Percentiles rank a stretch among this genome's conserved stretches.
These are phyloP conservation scores for Boletus sp. DNA, from an alignment of 1,284 basidiomycete species.

Conservation along the genomic window DNA sequence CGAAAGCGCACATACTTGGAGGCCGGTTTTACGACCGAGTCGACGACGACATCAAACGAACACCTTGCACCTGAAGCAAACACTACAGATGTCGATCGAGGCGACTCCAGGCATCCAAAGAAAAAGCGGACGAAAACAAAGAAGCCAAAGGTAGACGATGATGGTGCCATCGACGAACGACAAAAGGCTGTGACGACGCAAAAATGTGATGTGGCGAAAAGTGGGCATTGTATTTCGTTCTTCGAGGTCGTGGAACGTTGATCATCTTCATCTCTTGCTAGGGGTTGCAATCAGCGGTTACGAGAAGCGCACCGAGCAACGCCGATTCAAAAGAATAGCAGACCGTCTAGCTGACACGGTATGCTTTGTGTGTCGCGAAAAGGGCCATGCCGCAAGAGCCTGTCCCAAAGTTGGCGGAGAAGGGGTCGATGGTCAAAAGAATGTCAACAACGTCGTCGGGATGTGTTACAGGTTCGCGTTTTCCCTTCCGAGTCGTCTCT, in stretches of 20 bases:
- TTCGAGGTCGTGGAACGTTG: conserved; percentile 3
- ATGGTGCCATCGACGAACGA: no score
- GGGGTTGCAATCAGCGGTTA: conserved; percentile 29
- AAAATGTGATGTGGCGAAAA: conserved; percentile 11
- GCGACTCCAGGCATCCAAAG: conserved; percentile 30
- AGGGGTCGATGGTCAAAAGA: conserved; percentile 30
- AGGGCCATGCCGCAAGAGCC: conserved; percentile 81
- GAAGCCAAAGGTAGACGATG: conserved; percentile 23
- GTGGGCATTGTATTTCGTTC: conserved; percentile 9
- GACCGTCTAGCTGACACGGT: conserved; percentile 59
- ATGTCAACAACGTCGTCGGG: conserved; percentile 46
- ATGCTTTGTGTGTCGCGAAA: conserved; percentile 86
- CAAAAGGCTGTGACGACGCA: conserved; percentile 6
- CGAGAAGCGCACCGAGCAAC: conserved; percentile 48
- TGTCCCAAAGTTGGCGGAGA: conserved; percentile 58
- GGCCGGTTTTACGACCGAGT: conserved; percentile 46
- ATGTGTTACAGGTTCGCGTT: conserved; percentile 79
- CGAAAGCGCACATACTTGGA: conserved; percentile 69
- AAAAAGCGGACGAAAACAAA: conserved; percentile 44
- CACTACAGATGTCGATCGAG: conserved; percentile 8
- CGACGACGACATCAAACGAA: conserved; percentile 7
- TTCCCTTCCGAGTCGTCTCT: not conserved
- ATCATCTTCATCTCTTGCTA: conserved; percentile 8
- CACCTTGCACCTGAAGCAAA: conserved; percentile 3
- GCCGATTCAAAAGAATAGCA: conserved; percentile 64